Conservation (phyloP, 495 filamentous ascomycete species). For the Hypoxylon fuscum region DNA sequence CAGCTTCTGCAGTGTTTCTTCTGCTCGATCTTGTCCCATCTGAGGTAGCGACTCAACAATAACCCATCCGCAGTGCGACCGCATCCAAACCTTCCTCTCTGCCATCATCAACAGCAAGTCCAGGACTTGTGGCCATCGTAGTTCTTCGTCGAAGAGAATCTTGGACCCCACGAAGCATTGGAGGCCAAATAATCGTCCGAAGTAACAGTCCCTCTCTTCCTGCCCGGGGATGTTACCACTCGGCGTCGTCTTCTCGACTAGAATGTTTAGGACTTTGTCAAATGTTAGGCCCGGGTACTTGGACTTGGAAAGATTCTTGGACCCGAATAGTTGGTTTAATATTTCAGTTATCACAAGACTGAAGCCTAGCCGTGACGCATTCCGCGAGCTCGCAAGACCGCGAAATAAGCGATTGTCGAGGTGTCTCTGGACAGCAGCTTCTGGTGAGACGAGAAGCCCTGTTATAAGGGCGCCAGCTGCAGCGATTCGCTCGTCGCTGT, state of each 20-base stretch:
- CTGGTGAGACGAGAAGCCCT: constrained; percentile 52
- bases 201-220: constrained; percentile 84
- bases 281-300: constrained; percentile 62
- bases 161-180: constrained; percentile 83
- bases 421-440: constrained; percentile 59
- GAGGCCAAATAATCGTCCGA: constrained; percentile 86
- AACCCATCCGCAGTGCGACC: constrained; percentile 85
- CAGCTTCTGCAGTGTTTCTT: constrained; percentile 69
- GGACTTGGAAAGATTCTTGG: constrained; percentile 48
- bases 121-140: constrained; percentile 70
- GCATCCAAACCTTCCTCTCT: constrained; percentile 82
- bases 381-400: constrained; percentile 88
- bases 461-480: constrained; percentile 61
- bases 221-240: constrained; percentile 73
- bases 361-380: constrained; percentile 90
- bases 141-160: constrained; percentile 68
- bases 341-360: constrained; percentile 89
- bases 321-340: constrained; percentile 67
- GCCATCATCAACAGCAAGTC: constrained; percentile 66
- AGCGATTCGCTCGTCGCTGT: constrained; percentile 57
- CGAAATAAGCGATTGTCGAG: constrained; percentile 76
- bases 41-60: constrained; percentile 60
- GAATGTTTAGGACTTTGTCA: constrained; percentile 67
- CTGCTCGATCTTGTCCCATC: constrained; percentile 62
- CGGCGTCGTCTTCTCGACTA: constrained; percentile 72